Percentiles rank a stretch among this genome's conserved stretches.
Evolutionary conservation across 495 filamentous ascomycete genomes (phyloP).

Genomic region (Glonium stellatum): DNA sequence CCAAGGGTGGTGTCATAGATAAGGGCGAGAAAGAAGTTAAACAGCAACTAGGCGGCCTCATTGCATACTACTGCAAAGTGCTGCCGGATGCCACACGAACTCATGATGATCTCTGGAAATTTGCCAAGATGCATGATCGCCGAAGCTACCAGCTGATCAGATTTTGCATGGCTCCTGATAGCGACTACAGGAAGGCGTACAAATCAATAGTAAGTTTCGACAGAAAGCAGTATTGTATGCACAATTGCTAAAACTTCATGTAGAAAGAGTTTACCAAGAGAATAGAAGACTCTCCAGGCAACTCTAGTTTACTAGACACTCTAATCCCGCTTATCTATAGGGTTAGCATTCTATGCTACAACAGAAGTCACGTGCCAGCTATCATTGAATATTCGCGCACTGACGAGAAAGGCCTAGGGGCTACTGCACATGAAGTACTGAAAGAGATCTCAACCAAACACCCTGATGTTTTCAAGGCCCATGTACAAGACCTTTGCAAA

Average conservation of each 20-base stretch:
- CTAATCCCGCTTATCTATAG: conserved; percentile 79
- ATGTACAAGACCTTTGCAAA: conserved; percentile 87
- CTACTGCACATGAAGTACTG: conserved; percentile 79
- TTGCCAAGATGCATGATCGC: conserved; percentile 85
- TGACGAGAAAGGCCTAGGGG: conserved; percentile 68
- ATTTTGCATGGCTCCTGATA: conserved; percentile 76
- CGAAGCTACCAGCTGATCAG: conserved; percentile 83
- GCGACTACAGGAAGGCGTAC: conserved; percentile 83
- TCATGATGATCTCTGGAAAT: conserved; percentile 72
- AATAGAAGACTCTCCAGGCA: conserved; percentile 56
- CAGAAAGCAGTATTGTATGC: not conserved
- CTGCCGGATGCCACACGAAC: conserved; percentile 65
- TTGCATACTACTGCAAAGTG: conserved; percentile 62
- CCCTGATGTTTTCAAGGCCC: conserved; percentile 82
- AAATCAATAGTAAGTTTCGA: conserved; percentile 56
- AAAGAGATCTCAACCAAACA: conserved; percentile 87
- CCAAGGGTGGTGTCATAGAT: conserved; percentile 64
- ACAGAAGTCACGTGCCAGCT: conserved; percentile 83
- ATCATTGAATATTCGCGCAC: conserved; percentile 81
- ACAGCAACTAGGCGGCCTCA: conserved; percentile 55
- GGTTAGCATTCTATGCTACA: conserved; percentile 76
- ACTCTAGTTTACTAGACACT: conserved; percentile 61
- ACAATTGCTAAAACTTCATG: conserved; percentile 1
- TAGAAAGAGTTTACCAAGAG: conserved; percentile 78
- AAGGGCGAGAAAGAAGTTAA: conserved; percentile 62